Evolutionary conservation across 2,329 filamentous ascomycete genomes (phyloP), one percentile per base, ranked within the genome.

Genomic region (Hypocreales sp.): DNA sequence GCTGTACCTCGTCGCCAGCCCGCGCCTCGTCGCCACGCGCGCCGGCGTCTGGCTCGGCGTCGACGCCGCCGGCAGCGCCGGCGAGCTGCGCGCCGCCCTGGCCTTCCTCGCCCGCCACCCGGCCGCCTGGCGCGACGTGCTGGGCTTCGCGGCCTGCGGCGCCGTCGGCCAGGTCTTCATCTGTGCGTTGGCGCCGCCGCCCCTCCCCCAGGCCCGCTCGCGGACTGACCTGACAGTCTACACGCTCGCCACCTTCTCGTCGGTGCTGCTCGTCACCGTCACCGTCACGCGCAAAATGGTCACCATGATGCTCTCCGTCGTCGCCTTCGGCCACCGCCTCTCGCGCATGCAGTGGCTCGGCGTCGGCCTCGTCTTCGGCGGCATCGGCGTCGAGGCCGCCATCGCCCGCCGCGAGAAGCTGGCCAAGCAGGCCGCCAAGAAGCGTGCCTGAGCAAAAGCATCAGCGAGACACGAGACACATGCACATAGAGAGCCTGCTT

Each of bases 261-360:
- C 79, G 8, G 69, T 98, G 26, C 67, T 95, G 27, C 72, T 98
- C 26, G 87, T 95, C 23, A 95, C 90, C 5, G 86, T 98, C 3
- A 98, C 84, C 2, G 90, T 98, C 24, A 98, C 90, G 24, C 70
- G 90, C 46, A 98, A 98, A 61, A 98, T 98, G 90, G 70, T 95
- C 50, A 95, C 87, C 39, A 98, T 98, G 90, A 82, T 95, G 33
- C 65, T 95, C 27, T 93, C 83, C 29, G 90, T 98, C 16, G 62
- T 95, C 34, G 84, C 83, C 57, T 98, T 95, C 50, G 90, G 90
- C 16, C 90, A 98, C 53, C 71, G 68, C 36, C 66, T 98, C 26
- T 79, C 72, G 16, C 57, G 61, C n/a, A 92, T 87, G 67, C 90
- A 98, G 58, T 93, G 86, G 81, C 59, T 92, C 6, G 90, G 90